Evolutionary conservation across 768 basidiomycete species (phyloP).

Genomic region (Boletus rubroflammeus): DNA sequence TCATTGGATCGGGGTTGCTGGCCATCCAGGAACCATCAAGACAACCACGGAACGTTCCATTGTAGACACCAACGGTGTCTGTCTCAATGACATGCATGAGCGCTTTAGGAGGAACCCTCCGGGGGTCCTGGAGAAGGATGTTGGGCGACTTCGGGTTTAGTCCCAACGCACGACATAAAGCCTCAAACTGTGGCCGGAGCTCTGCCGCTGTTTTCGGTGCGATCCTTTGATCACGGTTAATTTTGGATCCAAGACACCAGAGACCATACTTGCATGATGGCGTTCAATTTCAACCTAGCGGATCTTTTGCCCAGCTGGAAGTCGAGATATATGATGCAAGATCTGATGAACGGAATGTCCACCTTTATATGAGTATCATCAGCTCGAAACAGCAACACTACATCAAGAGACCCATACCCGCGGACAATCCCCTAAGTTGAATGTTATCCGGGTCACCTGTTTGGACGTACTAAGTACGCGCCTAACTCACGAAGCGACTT

Average conservation of each 20-base stretch:
- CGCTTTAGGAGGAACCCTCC: constrained; percentile 40
- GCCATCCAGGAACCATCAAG: constrained; percentile 58
- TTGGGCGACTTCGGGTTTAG: constrained; percentile 51
- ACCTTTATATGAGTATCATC: constrained; percentile 33
- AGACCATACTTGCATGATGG: constrained; percentile 50
- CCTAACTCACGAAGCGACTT: neutral
- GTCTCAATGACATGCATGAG: constrained; percentile 60
- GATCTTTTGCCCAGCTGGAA: constrained; percentile 51
- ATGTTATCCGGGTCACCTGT: constrained; percentile 59
- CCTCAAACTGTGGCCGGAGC: constrained; percentile 58
- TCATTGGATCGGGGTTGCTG: constrained; percentile 52
- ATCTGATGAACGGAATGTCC: constrained; percentile 74
- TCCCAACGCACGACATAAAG: constrained; percentile 51
- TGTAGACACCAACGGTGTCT: constrained; percentile 45
- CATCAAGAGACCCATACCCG: constrained; percentile 36
- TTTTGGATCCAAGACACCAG: neutral
- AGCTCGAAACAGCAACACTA: neutral
- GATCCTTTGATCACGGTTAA: constrained; percentile 29
- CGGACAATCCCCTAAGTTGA: constrained; percentile 64
- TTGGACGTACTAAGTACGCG: neutral
- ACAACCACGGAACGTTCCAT: constrained; percentile 67
- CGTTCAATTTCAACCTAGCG: constrained; percentile 69
- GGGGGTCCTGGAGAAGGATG: constrained; percentile 51
- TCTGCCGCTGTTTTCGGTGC: constrained; percentile 58
- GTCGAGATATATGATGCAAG: constrained; percentile 61